Evolutionary conservation across 2,329 filamentous ascomycete genomes (phyloP), one percentile per base, ranked within the genome.

Genomic region (Venturia asperata): DNA sequence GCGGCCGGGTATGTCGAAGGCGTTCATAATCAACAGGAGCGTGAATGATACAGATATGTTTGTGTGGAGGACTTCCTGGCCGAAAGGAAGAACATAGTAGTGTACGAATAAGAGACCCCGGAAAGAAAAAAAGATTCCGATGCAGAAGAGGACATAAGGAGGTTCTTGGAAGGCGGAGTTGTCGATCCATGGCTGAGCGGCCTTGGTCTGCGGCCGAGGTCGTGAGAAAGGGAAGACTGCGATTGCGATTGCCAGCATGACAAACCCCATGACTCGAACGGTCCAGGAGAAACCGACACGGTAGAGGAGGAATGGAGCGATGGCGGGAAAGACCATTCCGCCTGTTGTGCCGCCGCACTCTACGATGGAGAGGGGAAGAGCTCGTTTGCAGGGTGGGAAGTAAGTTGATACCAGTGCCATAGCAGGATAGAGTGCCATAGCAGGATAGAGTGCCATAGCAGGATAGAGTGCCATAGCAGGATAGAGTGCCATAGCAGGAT

Each of bases 21-120:
- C 83, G 67, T 87, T 86, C 17, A 81, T 78, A 21, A 86, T 79
- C 58, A 88, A 75, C 1, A 87, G 77, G 1, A 87, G 74, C 34
- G 79, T 79, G 66, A 85, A 79, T 2, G 82, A 81, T 6, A 82
- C 77, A 5, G 75, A 74, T 42, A 82, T 79, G 19, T 78, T 76
- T 65, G 85, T 77, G 58, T 75, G 71, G 7, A 84, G 73, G 24
- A 78, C 71, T 21, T 79, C 72, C 3, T 74, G 72, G 7, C 77
- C 74, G 56, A 42, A 64, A 15, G 55, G 21, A 66, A 68, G 75
- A 42, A 87, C 71, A 72, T 65, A 66, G 61, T 62, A 61, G 64
- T 60, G 63, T 10, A 64, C 24, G 68, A 83, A 84, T n/a, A 83
- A 61, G 37, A 67, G 69, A 3, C 78, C 80, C 78, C 78, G 82